These are phyloP conservation scores for Ambrosia trifida DNA, from an alignment of 129 eudicot genomes.

Conservation along the genomic window DNA sequence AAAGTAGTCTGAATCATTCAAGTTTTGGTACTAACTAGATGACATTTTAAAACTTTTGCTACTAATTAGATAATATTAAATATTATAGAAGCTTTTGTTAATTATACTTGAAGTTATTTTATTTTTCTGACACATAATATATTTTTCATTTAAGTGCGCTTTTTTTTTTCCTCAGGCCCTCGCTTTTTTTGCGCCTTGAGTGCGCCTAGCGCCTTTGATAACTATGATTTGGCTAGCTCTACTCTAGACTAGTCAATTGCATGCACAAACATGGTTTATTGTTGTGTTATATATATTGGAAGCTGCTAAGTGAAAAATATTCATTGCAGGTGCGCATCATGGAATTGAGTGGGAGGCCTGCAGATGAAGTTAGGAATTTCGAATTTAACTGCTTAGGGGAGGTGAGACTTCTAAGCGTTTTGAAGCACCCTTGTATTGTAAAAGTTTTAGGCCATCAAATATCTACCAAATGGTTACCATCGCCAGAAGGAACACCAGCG, in stretches of 20 bases:
- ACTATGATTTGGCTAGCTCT: not conserved
- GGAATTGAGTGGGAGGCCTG: constrained; percentile 58
- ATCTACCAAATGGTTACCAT: constrained; percentile 62
- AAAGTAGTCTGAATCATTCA: too few species aligned
- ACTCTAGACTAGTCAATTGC: not conserved
- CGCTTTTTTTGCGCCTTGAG: too few species aligned
- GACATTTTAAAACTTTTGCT: too few species aligned
- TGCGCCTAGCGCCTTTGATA: too few species aligned
- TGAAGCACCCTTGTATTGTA: constrained; percentile 80
- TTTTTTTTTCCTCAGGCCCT: too few species aligned
- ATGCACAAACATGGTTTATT: constrained; percentile 1
- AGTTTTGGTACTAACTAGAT: too few species aligned
- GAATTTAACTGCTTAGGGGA: constrained; percentile 83
- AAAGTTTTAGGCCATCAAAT: constrained; percentile 83
- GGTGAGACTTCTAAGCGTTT: constrained; percentile 65
- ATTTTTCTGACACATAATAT: too few species aligned
- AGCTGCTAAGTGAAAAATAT: not conserved
- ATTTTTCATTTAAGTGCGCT: too few species aligned
- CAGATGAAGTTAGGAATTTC: constrained; percentile 64
- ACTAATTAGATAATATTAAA: too few species aligned
- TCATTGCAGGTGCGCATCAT: constrained; percentile 66
- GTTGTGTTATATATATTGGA: not conserved
- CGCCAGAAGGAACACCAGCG: constrained; percentile 53
- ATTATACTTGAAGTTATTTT: too few species aligned
- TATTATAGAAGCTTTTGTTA: too few species aligned